Evolutionary conservation across 257 asterid species (phyloP).

Genomic region (Gentiana straminea): DNA sequence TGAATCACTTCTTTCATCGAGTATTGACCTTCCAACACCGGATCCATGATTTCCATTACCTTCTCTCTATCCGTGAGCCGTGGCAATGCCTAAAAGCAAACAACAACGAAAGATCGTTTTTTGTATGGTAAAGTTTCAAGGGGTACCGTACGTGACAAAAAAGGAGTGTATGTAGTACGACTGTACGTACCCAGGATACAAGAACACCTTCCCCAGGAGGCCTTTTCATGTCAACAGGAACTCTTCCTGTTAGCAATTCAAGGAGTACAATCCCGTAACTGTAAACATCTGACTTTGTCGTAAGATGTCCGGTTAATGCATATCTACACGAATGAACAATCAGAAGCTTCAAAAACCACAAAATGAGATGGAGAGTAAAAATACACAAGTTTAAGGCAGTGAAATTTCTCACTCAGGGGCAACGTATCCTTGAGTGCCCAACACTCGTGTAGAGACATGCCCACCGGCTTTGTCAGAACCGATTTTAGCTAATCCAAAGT

Average conservation of each 20-base stretch:
- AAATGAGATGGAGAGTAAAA: background rate
- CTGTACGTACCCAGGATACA: constrained; percentile 72
- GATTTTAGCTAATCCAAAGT: constrained; percentile 77
- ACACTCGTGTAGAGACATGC: constrained; percentile 81
- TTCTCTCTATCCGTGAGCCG: constrained; percentile 75
- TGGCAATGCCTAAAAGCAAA: constrained; percentile 50
- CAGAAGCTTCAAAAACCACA: background rate
- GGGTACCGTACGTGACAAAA: too few species aligned
- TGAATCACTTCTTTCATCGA: constrained; percentile 81
- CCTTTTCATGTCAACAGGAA: constrained; percentile 91
- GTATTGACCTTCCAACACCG: constrained; percentile 66
- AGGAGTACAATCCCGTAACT: constrained; percentile 90
- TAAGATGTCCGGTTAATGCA: constrained; percentile 85
- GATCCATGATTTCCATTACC: constrained; percentile 79
- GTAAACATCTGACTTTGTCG: constrained; percentile 88
- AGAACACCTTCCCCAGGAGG: constrained; percentile 81
- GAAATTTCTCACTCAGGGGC: constrained; percentile 70
- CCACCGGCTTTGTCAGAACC: constrained; percentile 92
- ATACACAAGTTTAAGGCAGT: background rate
- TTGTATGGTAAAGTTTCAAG: too few species aligned
- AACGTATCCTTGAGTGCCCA: constrained; percentile 96
- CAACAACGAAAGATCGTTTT: background rate
- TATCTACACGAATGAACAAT: constrained; percentile 33
- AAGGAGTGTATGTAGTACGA: too few species aligned
- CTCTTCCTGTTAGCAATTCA: constrained; percentile 82